phyloP scores from a whole-genome alignment of 345 rosid species.

The Salix udensis region DNA sequence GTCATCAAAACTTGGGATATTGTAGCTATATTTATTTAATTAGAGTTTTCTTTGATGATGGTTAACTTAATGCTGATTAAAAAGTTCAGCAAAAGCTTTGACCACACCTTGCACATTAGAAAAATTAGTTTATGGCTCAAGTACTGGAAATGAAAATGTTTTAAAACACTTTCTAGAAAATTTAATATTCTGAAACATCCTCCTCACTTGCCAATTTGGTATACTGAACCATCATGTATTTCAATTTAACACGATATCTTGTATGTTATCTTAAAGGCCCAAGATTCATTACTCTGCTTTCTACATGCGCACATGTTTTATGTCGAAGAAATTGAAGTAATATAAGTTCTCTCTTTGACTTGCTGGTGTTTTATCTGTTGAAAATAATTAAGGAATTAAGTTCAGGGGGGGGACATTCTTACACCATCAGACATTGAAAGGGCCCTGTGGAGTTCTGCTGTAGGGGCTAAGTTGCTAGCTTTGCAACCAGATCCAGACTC shows the following conservation, averaged over 20 bases:
- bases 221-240: not conserved
- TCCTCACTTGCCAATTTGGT: not conserved
- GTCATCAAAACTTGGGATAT: not conserved
- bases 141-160: no score
- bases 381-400: slow-evolving; percentile 51
- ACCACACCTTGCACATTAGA: not conserved
- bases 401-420: slow-evolving; percentile 43
- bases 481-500: slow-evolving; percentile 21
- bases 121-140: no score
- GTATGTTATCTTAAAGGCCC: not conserved
- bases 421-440: slow-evolving; percentile 79
- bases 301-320: not conserved
- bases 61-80: not conserved
- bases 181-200: not conserved
- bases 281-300: not conserved
- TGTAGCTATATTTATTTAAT: not conserved
- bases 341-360: not conserved
- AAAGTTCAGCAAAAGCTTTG: not conserved
- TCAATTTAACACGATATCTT: not conserved
- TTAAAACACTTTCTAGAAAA: no score
- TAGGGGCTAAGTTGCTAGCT: slow-evolving; percentile 35
- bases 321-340: not conserved
- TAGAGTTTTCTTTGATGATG: not conserved
- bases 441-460: slow-evolving; percentile 72
- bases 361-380: not conserved